Evolutionary conservation across 495 filamentous ascomycete genomes (phyloP).

Genomic region (Aspergillus sclerotioniger): DNA sequence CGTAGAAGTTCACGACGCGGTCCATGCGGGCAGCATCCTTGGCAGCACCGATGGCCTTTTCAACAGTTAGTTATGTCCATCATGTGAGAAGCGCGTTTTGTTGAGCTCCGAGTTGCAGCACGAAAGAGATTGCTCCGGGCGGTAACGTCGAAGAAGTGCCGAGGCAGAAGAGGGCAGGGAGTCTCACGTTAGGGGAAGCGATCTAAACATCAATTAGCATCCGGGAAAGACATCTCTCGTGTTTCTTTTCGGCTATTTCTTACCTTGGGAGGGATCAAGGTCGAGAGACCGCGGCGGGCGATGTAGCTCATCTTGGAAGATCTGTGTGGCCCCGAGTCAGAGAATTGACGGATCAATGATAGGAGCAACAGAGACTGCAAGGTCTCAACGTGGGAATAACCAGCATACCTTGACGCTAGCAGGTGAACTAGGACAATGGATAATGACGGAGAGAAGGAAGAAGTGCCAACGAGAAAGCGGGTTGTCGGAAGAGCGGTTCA

Average conservation of each 20-base stretch:
- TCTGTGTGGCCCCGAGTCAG: constrained; percentile 28
- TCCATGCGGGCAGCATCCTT: constrained; percentile 95
- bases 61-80: constrained; percentile 23
- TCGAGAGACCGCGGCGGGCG: constrained; percentile 84
- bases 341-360: constrained; percentile 13
- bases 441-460: constrained; percentile 36
- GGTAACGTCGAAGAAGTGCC: constrained; percentile 18
- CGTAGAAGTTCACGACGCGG: constrained; percentile 96
- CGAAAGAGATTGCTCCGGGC: constrained; percentile 12
- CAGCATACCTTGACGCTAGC: constrained; percentile 37
- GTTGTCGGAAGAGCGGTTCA: constrained; percentile 42
- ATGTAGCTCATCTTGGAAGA: constrained; percentile 84
- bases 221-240: not conserved
- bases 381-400: not conserved
- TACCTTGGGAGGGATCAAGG: constrained; percentile 98
- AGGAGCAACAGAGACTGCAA: not conserved
- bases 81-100: not conserved
- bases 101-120: not conserved
- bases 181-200: constrained; percentile 89
- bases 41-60: constrained; percentile 83
- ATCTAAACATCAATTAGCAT: constrained; percentile 54
- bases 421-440: constrained; percentile 35
- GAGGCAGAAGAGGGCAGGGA: constrained; percentile 20
- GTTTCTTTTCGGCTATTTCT: constrained; percentile 24
- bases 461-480: constrained; percentile 38